Percentiles rank a stretch among this genome's conserved stretches.
Evolutionary conservation across 1,139 yeast species (phyloP).

Genomic region (Sugiyamaella xylanicola): DNA sequence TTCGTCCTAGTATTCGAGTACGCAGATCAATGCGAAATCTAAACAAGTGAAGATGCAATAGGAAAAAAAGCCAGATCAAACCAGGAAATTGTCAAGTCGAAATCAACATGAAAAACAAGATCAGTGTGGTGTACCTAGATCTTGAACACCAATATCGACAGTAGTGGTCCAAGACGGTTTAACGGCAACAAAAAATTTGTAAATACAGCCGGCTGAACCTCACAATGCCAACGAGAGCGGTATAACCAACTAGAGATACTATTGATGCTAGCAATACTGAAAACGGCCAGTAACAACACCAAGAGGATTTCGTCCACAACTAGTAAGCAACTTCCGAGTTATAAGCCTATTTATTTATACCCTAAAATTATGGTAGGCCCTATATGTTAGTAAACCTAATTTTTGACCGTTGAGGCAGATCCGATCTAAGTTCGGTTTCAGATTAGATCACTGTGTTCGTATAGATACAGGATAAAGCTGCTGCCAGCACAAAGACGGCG

Average conservation of each 20-base stretch:
- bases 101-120: neutral
- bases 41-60: no score
- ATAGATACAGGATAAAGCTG: no score
- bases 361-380: conserved; percentile 10
- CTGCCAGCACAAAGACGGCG: no score
- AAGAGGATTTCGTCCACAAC: no score
- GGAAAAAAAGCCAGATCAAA: neutral
- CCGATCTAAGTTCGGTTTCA: conserved; percentile 13
- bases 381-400: conserved; percentile 1
- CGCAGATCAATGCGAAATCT: no score
- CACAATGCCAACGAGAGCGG: no score
- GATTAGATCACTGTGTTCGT: conserved; percentile 5
- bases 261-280: neutral
- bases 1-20: no score
- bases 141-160: no score
- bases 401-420: neutral
- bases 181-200: no score
- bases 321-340: neutral
- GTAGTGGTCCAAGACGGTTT: no score
- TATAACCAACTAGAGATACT: neutral
- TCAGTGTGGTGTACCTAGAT: no score
- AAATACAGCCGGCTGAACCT: no score
- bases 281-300: neutral
- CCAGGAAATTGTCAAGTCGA: neutral
- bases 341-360: conserved; percentile 6